phyloP scores from a whole-genome alignment of 176 grass and related monocot species.

The Paspalum notatum region DNA sequence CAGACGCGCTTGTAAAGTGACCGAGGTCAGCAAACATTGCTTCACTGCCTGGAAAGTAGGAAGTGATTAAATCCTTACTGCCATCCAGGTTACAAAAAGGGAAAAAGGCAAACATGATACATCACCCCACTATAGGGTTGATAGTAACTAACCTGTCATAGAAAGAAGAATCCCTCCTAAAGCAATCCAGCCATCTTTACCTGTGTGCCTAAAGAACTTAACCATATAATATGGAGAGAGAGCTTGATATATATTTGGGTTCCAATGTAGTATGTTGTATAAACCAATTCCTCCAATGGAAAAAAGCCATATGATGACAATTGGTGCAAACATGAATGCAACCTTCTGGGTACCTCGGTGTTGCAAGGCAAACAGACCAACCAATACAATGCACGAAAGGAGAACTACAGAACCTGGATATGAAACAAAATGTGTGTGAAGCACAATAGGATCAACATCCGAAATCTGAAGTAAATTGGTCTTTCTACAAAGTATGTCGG shows the following conservation, averaged over 20 bases:
- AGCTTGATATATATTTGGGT: slow-evolving; percentile 73
- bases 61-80: slow-evolving; percentile 27
- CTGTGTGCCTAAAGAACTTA: slow-evolving; percentile 78
- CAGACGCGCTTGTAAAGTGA: slow-evolving; percentile 84
- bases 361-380: slow-evolving; percentile 94
- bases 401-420: slow-evolving; percentile 79
- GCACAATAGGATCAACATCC: slow-evolving; percentile 4
- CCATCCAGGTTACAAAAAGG: neutral
- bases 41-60: slow-evolving; percentile 75
- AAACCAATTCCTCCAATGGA: slow-evolving; percentile 76
- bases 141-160: slow-evolving; percentile 74
- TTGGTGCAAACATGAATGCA: slow-evolving; percentile 89
- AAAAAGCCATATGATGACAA: slow-evolving; percentile 84
- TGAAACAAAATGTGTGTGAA: slow-evolving; percentile 30
- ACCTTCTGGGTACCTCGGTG: slow-evolving; percentile 94
- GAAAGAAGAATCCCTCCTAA: slow-evolving; percentile 93
- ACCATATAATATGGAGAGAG: slow-evolving; percentile 85
- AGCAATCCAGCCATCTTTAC: slow-evolving; percentile 96
- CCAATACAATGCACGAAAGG: slow-evolving; percentile 89
- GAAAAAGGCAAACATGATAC: slow-evolving; percentile 1
- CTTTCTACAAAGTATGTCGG: slow-evolving; percentile 10
- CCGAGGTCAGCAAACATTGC: slow-evolving; percentile 98
- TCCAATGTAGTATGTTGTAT: slow-evolving; percentile 91
- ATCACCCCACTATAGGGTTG: neutral
- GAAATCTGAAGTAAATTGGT: slow-evolving; percentile 17